Conservation (phyloP, 768 basidiomycete genomes). For the Tylopilus felleus region DNA sequence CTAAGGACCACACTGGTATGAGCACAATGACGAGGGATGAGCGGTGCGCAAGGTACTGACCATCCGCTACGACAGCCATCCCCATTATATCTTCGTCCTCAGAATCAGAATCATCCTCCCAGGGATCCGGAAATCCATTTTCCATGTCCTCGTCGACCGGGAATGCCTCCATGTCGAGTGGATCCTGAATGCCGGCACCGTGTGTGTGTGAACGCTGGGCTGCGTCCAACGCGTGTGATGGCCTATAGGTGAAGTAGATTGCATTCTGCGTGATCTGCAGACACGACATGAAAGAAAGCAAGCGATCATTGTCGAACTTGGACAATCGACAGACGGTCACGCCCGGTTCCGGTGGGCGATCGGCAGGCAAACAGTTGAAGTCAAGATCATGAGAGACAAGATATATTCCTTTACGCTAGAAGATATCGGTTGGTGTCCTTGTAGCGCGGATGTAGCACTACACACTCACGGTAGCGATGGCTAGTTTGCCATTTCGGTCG, state of each 20-base stretch:
- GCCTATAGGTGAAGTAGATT: slow-evolving; percentile 41
- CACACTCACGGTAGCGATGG: slow-evolving; percentile 43
- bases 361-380: slow-evolving; percentile 21
- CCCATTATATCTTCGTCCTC: slow-evolving; percentile 12
- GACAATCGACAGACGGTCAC: slow-evolving; percentile 18
- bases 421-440: neutral
- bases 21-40: neutral
- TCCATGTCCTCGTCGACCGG: slow-evolving; percentile 8
- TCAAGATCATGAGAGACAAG: slow-evolving; percentile 24
- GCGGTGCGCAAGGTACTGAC: slow-evolving; percentile 1
- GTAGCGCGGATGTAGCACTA: neutral
- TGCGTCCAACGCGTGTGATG: neutral
- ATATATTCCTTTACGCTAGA: slow-evolving; percentile 25
- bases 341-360: slow-evolving; percentile 32
- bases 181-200: neutral
- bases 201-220: neutral
- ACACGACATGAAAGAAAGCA: slow-evolving; percentile 39
- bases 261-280: slow-evolving; percentile 55
- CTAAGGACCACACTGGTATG: neutral
- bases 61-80: slow-evolving; percentile 4
- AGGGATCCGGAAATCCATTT: slow-evolving; percentile 9
- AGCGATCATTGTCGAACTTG: slow-evolving; percentile 10
- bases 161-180: slow-evolving; percentile 1
- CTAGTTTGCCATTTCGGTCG: slow-evolving; percentile 36
- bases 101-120: slow-evolving; percentile 11